A percentile compares a stretch with the other conserved stretches of the same genome.
Conservation (phyloP, 805 yeast species). For the Myxozyma monticola region DNA sequence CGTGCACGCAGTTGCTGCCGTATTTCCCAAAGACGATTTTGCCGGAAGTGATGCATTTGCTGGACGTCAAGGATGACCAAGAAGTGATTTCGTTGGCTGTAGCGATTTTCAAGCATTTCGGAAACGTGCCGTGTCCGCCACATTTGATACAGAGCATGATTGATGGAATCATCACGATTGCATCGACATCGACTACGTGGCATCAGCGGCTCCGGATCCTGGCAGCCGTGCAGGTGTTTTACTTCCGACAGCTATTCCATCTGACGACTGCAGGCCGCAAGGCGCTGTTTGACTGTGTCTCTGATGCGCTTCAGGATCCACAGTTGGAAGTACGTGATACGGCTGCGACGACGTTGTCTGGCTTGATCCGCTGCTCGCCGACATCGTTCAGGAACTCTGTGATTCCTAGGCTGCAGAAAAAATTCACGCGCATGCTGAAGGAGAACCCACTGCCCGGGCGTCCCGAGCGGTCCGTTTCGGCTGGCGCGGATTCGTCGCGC, state of each 20-base stretch:
- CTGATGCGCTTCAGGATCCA: slow-evolving; percentile 55
- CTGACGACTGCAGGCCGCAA: slow-evolving; percentile 51
- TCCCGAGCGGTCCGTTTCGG: slow-evolving; percentile 12
- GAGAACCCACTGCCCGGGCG: slow-evolving; percentile 36
- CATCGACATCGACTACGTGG: slow-evolving; percentile 45
- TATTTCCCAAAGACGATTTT: slow-evolving; percentile 54
- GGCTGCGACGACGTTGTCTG: slow-evolving; percentile 73
- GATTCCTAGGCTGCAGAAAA: slow-evolving; percentile 46
- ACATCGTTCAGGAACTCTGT: slow-evolving; percentile 43
- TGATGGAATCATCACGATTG: slow-evolving; percentile 46
- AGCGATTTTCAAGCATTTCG: slow-evolving; percentile 47
- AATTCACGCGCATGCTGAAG: slow-evolving; percentile 48
- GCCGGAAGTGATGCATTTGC: slow-evolving; percentile 67
- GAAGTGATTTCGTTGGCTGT: slow-evolving; percentile 52
- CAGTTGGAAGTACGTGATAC: slow-evolving; percentile 74
- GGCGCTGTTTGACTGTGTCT: slow-evolving; percentile 53
- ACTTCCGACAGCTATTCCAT: slow-evolving; percentile 63
- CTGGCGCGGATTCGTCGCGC: slow-evolving; percentile 12
- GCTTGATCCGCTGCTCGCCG: slow-evolving; percentile 68
- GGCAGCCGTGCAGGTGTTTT: slow-evolving; percentile 69
- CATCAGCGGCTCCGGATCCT: slow-evolving; percentile 67
- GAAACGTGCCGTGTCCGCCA: slow-evolving; percentile 49
- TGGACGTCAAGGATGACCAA: slow-evolving; percentile 75
- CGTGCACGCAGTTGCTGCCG: slow-evolving; percentile 54
- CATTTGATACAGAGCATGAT: slow-evolving; percentile 48